A percentile compares a stretch with the other conserved stretches of the same genome.
Evolutionary conservation across 371 early-diverging fungal species (phyloP).

Genomic region (Amoeboaphelidium occidentale): DNA sequence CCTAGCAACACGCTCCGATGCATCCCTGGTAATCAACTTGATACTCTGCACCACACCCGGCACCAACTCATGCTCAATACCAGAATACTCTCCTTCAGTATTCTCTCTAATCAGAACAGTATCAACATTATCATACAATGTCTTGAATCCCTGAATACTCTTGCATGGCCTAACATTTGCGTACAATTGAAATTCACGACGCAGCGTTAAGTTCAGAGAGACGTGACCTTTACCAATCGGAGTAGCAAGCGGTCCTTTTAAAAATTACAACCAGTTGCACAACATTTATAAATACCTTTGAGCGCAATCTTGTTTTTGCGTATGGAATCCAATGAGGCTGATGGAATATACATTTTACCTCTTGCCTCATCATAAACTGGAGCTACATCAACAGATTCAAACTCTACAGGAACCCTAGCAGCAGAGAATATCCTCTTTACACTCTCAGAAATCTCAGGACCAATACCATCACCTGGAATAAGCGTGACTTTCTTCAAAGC

Average conservation of each 20-base stretch:
- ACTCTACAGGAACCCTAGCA: constrained; percentile 77
- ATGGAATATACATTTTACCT: constrained; percentile 78
- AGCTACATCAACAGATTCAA: constrained; percentile 88
- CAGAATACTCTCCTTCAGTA: constrained; percentile 97
- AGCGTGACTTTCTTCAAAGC: too few relatives aligned
- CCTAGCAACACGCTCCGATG: constrained; percentile 61
- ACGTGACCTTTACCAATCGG: constrained; percentile 97
- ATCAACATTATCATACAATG: constrained; percentile 84
- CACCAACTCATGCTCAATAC: constrained; percentile 86
- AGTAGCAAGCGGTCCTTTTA: constrained; percentile 65
- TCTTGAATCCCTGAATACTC: constrained; percentile 77
- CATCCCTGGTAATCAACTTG: constrained; percentile 90
- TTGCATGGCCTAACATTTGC: constrained; percentile 96
- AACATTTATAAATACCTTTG: constrained; percentile 50
- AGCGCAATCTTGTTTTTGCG: constrained; percentile 84
- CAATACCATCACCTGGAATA: constrained; percentile 96
- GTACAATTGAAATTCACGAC: constrained; percentile 83
- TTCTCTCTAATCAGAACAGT: constrained; percentile 96
- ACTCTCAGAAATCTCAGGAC: constrained; percentile 85
- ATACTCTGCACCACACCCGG: constrained; percentile 93
- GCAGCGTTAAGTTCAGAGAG: constrained; percentile 88
- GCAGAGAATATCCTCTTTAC: constrained; percentile 80
- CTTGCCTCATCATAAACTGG: constrained; percentile 46
- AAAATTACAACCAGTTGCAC: neutral
- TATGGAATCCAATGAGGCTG: constrained; percentile 66